Evolutionary conservation across 345 rosid species (phyloP).

Genomic region (Toxicodendron radicans): DNA sequence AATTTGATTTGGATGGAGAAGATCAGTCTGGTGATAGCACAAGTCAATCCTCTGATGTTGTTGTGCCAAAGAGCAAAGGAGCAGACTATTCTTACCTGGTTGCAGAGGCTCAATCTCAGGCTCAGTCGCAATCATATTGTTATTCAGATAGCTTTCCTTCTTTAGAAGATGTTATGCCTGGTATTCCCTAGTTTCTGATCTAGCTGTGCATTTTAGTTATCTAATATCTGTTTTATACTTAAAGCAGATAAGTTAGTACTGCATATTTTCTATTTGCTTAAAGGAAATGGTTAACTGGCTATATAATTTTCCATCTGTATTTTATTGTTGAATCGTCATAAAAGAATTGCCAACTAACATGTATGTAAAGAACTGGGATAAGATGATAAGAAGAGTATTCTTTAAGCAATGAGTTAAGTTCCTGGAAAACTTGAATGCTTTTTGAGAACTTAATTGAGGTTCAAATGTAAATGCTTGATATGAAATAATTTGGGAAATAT

Average conservation of each 20-base stretch:
- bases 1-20: conserved; percentile 31
- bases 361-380: background rate
- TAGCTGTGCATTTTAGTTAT: background rate
- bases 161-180: conserved; percentile 56
- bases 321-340: background rate
- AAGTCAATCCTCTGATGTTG: conserved; percentile 30
- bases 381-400: background rate
- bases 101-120: conserved; percentile 69
- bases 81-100: conserved; percentile 64
- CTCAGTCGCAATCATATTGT: conserved; percentile 36
- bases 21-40: conserved; percentile 21
- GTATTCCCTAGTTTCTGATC: conserved; percentile 30
- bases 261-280: background rate
- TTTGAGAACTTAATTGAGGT: background rate
- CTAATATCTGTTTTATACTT: background rate
- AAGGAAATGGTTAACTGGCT: too few relatives aligned
- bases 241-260: background rate
- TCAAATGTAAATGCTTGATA: conserved; percentile 10
- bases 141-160: conserved; percentile 38
- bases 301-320: background rate
- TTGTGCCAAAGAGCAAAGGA: conserved; percentile 78
- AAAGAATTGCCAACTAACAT: background rate
- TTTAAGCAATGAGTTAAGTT: background rate
- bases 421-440: too few relatives aligned
- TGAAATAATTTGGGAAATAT: conserved; percentile 4